Percentiles rank a stretch among this genome's conserved stretches.
Evolutionary conservation across 306 rosid species (phyloP).

Genomic region (Macrotyloma uniflorum): DNA sequence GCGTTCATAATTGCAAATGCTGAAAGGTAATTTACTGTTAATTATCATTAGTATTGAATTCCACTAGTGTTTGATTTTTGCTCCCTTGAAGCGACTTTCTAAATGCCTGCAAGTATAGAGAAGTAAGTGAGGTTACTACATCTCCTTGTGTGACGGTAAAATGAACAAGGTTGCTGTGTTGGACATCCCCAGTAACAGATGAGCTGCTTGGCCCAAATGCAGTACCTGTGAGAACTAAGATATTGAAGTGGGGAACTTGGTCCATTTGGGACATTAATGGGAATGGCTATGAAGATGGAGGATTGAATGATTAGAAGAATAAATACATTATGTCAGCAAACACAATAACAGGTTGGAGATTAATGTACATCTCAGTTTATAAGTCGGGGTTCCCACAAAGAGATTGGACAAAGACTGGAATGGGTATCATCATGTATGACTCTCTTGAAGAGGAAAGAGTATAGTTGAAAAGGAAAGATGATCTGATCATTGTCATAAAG

Average conservation of each 20-base stretch:
- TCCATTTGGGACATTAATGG: background rate
- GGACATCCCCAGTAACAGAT: background rate
- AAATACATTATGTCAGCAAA: background rate
- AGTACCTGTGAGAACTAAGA: background rate
- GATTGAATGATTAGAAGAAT: background rate
- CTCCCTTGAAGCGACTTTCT: background rate
- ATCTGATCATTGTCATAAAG: background rate
- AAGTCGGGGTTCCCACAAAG: background rate
- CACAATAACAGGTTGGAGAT: background rate
- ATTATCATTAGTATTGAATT: background rate
- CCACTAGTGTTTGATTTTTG: background rate
- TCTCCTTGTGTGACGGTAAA: background rate
- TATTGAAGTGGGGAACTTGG: background rate
- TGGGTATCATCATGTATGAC: background rate
- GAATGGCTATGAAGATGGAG: background rate
- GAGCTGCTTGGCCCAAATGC: background rate
- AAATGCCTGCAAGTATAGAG: background rate
- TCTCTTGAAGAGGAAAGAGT: background rate
- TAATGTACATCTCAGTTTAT: background rate
- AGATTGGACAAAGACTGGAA: background rate
- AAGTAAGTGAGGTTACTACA: background rate
- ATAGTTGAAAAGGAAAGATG: background rate
- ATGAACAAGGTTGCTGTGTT: background rate
- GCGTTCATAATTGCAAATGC: conserved; percentile 78
- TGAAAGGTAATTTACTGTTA: conserved; percentile 58